Evolutionary conservation across 495 filamentous ascomycete species (phyloP).

Genomic region (Penicillium parvum): DNA sequence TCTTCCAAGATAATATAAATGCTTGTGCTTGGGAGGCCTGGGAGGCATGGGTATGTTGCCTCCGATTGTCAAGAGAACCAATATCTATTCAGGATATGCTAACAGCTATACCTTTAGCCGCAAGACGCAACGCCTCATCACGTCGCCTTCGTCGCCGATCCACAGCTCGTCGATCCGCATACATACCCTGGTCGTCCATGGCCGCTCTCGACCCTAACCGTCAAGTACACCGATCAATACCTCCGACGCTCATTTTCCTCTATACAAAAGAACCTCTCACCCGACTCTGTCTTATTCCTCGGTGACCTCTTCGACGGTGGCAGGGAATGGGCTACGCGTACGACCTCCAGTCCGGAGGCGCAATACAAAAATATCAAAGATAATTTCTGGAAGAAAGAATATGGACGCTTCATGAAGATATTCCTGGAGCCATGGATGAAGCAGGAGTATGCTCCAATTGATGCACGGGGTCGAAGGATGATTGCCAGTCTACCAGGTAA

Average conservation of each 20-base stretch:
- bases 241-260: slow-evolving; percentile 71
- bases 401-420: slow-evolving; percentile 70
- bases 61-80: not conserved
- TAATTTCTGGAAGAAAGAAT: slow-evolving; percentile 79
- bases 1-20: slow-evolving; percentile 63
- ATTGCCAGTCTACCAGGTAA: slow-evolving; percentile 87
- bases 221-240: slow-evolving; percentile 83
- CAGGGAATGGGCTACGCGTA: slow-evolving; percentile 80
- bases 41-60: slow-evolving; percentile 80
- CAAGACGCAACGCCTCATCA: slow-evolving; percentile 73
- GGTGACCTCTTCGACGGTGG: slow-evolving; percentile 97
- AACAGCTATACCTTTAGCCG: slow-evolving; percentile 51
- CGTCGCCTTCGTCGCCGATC: slow-evolving; percentile 85
- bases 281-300: slow-evolving; percentile 82
- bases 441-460: slow-evolving; percentile 32
- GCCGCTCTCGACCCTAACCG: slow-evolving; percentile 74
- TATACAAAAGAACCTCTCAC: slow-evolving; percentile 64
- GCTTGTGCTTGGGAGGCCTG: slow-evolving; percentile 79
- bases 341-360: slow-evolving; percentile 61
- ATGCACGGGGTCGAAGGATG: slow-evolving; percentile 53
- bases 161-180: slow-evolving; percentile 96
- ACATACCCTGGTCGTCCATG: slow-evolving; percentile 93
- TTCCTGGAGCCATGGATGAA: slow-evolving; percentile 64
- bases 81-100: not conserved
- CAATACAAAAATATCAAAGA: slow-evolving; percentile 73